phyloP scores from a whole-genome alignment of 306 rosid species.

The Prunus kanzakura region DNA sequence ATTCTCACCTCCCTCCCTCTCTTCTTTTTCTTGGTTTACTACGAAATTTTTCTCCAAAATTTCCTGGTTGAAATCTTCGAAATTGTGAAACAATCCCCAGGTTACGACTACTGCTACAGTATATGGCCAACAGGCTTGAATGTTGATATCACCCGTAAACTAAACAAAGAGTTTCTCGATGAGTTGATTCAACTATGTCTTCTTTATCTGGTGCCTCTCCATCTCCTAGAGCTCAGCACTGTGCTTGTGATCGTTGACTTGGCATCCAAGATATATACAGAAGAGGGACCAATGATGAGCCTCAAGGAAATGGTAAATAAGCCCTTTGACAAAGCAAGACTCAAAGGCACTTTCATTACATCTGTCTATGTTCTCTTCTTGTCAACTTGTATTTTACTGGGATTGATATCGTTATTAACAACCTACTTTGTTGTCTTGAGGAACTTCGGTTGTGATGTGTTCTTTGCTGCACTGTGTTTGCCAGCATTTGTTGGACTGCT shows the following conservation, averaged over 20 bases:
- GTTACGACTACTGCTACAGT: background rate
- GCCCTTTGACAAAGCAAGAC: background rate
- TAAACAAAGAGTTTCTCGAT: background rate
- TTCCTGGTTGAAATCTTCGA: conserved; percentile 21
- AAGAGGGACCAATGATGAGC: background rate
- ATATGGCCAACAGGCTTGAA: background rate
- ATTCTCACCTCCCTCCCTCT: conserved; percentile 43
- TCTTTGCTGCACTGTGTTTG: conserved; percentile 7
- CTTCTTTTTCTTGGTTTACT: conserved; percentile 39
- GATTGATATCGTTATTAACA: background rate
- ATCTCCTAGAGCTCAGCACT: conserved; percentile 10
- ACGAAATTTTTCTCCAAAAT: conserved; percentile 33
- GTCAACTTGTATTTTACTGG: background rate
- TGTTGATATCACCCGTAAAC: background rate
- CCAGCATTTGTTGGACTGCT: conserved; percentile 17
- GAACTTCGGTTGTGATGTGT: background rate
- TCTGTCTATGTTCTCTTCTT: background rate
- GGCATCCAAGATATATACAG: background rate
- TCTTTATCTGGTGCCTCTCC: conserved; percentile 5
- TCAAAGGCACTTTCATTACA: conserved; percentile 11
- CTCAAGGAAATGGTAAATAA: conserved; percentile 5
- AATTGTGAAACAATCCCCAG: background rate
- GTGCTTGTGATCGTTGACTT: conserved; percentile 8
- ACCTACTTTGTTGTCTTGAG: background rate
- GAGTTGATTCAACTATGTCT: conserved; percentile 6